Evolutionary conservation across 768 basidiomycete genomes (phyloP).

Genomic region (Favolaschia claudopus): DNA sequence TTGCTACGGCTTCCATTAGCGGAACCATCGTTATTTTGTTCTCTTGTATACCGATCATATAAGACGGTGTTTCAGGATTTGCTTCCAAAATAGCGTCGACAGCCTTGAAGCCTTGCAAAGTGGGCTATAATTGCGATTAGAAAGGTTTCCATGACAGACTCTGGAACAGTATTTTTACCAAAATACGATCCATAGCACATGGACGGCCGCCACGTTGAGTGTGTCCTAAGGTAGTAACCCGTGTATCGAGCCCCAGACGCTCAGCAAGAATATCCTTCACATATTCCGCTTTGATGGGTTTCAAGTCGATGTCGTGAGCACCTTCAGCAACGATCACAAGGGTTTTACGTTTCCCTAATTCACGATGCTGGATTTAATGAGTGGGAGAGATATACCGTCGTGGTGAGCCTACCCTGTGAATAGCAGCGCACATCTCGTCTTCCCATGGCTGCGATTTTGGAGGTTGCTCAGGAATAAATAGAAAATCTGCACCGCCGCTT

Average conservation of each 20-base stretch:
- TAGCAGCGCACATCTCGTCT: conserved; percentile 86
- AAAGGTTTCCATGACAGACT: background rate
- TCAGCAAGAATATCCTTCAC: conserved; percentile 91
- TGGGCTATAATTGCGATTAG: conserved; percentile 64
- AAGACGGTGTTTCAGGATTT: conserved; percentile 89
- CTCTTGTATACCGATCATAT: conserved; percentile 96
- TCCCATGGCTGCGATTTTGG: conserved; percentile 86
- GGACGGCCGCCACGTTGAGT: conserved; percentile 95
- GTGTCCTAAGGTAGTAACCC: conserved; percentile 97
- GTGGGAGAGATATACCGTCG: background rate
- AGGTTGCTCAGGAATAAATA: conserved; percentile 96
- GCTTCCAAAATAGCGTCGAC: conserved; percentile 88
- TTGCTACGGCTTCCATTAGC: conserved; percentile 90
- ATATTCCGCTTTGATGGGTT: conserved; percentile 91
- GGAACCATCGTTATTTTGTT: conserved; percentile 95
- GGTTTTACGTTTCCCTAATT: conserved; percentile 94
- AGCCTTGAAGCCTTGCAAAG: conserved; percentile 95
- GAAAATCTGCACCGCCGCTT: conserved; percentile 92
- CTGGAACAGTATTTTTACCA: conserved; percentile 61
- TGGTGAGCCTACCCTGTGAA: conserved; percentile 67
- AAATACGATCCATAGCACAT: conserved; percentile 90
- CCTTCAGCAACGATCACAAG: conserved; percentile 99
- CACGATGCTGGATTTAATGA: conserved; percentile 71
- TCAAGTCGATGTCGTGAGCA: conserved; percentile 84
- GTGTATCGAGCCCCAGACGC: conserved; percentile 89